Conservation (phyloP, 164 flowering plant genomes). For the Dillenia turbinata region DNA sequence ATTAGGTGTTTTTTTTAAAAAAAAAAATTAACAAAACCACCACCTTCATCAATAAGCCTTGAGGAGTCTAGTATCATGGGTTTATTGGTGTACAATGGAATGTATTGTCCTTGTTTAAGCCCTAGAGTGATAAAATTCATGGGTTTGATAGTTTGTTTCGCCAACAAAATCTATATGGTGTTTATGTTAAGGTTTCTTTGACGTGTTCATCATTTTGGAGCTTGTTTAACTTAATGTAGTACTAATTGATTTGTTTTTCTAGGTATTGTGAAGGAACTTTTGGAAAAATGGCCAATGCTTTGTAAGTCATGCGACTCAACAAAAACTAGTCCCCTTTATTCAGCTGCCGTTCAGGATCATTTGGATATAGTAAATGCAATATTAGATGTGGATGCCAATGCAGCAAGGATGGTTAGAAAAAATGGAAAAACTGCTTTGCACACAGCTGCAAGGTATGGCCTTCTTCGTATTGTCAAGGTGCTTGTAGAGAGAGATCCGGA, state of each 20-base stretch:
- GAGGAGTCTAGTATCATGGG: no score
- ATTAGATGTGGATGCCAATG: slow-evolving; percentile 62
- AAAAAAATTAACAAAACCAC: no score
- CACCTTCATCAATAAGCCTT: no score
- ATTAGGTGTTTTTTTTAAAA: no score
- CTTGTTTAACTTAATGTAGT: no score
- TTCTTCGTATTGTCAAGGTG: slow-evolving; percentile 45
- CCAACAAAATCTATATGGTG: no score
- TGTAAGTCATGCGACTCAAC: slow-evolving; percentile 61
- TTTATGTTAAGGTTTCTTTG: not conserved
- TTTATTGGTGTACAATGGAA: no score
- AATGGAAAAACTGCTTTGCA: slow-evolving; percentile 98
- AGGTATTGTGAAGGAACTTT: slow-evolving; percentile 73
- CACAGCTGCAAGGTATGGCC: slow-evolving; percentile 70
- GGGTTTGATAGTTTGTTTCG: no score
- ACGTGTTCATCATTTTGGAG: not conserved
- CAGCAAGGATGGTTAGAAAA: slow-evolving; percentile 71
- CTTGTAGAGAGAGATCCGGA: slow-evolving; percentile 69
- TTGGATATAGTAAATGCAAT: slow-evolving; percentile 87
- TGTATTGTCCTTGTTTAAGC: no score
- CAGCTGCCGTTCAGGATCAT: slow-evolving; percentile 75
- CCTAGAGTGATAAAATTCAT: no score
- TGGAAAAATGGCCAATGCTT: slow-evolving; percentile 80
- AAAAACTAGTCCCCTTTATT: slow-evolving; percentile 86
- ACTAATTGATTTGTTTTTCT: slow-evolving; percentile 7